phyloP scores from a whole-genome alignment of 2,329 filamentous ascomycete species.

The Curvularia sp. region DNA sequence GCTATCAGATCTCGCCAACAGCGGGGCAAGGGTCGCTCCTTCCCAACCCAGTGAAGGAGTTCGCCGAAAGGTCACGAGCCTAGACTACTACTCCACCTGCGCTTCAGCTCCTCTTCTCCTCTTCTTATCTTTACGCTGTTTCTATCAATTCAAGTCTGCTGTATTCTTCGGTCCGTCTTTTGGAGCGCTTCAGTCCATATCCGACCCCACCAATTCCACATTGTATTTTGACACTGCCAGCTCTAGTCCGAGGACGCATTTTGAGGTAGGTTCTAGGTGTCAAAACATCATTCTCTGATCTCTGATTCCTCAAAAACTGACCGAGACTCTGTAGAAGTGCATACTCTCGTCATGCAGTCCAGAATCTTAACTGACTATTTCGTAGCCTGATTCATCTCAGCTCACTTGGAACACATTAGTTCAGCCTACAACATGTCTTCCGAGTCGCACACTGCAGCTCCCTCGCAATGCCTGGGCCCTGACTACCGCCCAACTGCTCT shows the following conservation, averaged over 20 bases:
- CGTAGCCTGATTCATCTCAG: constrained; percentile 15
- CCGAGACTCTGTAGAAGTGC: neutral
- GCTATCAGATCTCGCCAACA: constrained; percentile 18
- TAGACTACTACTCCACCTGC: constrained; percentile 28
- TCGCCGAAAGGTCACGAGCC: constrained; percentile 47
- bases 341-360: neutral
- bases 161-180: constrained; percentile 20
- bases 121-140: constrained; percentile 27
- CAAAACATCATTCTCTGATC: neutral
- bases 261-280: constrained; percentile 6
- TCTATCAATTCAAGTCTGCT: constrained; percentile 21
- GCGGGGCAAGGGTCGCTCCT: constrained; percentile 32
- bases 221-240: constrained; percentile 12
- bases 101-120: constrained; percentile 27
- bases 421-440: constrained; percentile 34
- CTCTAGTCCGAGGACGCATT: constrained; percentile 4
- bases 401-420: neutral
- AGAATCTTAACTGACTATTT: constrained; percentile 7
- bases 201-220: constrained; percentile 12
- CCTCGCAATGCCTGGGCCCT: constrained; percentile 74
- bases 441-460: constrained; percentile 44
- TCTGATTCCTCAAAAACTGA: neutral
- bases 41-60: constrained; percentile 33
- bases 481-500: constrained; percentile 76
- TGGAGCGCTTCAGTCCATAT: constrained; percentile 22